Base-by-base conservation (phyloP, 2,329 filamentous ascomycete genomes). In the Akanthomyces dipterigenus region DNA sequence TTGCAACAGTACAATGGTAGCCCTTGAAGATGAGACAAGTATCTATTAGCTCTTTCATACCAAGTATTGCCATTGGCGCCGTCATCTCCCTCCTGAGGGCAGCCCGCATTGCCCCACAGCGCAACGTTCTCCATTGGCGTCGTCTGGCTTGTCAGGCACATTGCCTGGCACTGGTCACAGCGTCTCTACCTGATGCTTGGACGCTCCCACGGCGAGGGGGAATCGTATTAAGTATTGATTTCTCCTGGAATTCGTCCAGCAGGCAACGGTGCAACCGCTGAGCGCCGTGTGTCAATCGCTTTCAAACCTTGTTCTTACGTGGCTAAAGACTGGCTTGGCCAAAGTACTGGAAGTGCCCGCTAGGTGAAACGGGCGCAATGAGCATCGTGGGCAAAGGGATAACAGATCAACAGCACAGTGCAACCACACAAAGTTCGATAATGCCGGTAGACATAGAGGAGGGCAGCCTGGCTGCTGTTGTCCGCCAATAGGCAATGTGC, bases 381-480 rank as follows among this genome's bases (percentile, higher is more conserved):
- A 38, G 16, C n/a, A 57, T 24, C 16, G 24, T 57, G 43, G 31
- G 55, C 43, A 40, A 57, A 40, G 45, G 43, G 55, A 49, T 49
- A 40, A 49, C 55, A 57, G 55, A 49, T 49, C 55, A 49, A 34
- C 55, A 48, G 55, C 45, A 57, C 55, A 57, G 42, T 57, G 55
- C 55, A 48, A 22, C 8, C 18, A 46, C 24, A 20, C 31, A 16
- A 28, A 12, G 43, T 57, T 48, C 48, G 55, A 36, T 22, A 34
- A 56, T 42, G 26, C 55, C 55, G 36, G 55, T 31, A 48, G 54
- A 14, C 24, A 42, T 43, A 22, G 8, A 34, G 49, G 49, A 51
- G 31, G 24, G n/a, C 18, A 12, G 24, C 38, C n/a, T n/a, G n/a
- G 31, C 31, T 49, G 28, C 16, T 22, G 9, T 3, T 31, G 9